These are phyloP conservation scores for Phytophthora cactorum DNA, from an alignment of 352 stramenopile species.

Conservation along the genomic window DNA sequence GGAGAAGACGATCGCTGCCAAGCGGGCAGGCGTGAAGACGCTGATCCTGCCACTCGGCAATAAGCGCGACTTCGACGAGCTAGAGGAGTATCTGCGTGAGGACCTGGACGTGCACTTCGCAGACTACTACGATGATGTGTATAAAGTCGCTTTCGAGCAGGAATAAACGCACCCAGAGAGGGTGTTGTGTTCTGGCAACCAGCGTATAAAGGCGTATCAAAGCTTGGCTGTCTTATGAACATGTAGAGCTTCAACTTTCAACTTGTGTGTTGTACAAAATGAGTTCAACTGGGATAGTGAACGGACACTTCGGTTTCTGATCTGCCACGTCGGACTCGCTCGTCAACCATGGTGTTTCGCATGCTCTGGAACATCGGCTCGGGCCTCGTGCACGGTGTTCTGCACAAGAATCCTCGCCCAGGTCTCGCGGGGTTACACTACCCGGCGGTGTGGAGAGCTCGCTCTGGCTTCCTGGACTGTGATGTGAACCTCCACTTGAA, in stretches of 20 bases:
- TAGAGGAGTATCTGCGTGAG: constrained; percentile 97
- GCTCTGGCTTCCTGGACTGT: constrained; percentile 78
- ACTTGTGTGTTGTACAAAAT: not conserved
- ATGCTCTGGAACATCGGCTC: constrained; percentile 80
- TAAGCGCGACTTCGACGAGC: constrained; percentile 96
- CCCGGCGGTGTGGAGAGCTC: constrained; percentile 76
- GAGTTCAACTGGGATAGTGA: not conserved
- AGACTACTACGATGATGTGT: constrained; percentile 97
- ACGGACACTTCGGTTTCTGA: constrained; percentile 24
- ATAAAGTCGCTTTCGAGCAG: constrained; percentile 92
- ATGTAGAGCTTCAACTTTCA: constrained; percentile 9
- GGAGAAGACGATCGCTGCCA: constrained; percentile 99
- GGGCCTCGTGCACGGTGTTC: constrained; percentile 56
- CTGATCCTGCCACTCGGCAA: constrained; percentile 96
- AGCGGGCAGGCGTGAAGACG: constrained; percentile 94
- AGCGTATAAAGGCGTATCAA: constrained; percentile 19
- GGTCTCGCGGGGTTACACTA: constrained; percentile 66
- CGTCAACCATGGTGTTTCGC: constrained; percentile 64
- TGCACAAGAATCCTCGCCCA: constrained; percentile 55
- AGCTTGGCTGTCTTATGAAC: constrained; percentile 3
- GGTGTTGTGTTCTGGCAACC: not conserved
- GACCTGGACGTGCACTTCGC: constrained; percentile 97
- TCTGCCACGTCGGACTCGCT: constrained; percentile 7
- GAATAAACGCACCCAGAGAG: constrained; percentile 20
- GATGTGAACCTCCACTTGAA: constrained; percentile 90